Evolutionary conservation across 179 eudicot species (phyloP).

Genomic region (Camellia oleifera): DNA sequence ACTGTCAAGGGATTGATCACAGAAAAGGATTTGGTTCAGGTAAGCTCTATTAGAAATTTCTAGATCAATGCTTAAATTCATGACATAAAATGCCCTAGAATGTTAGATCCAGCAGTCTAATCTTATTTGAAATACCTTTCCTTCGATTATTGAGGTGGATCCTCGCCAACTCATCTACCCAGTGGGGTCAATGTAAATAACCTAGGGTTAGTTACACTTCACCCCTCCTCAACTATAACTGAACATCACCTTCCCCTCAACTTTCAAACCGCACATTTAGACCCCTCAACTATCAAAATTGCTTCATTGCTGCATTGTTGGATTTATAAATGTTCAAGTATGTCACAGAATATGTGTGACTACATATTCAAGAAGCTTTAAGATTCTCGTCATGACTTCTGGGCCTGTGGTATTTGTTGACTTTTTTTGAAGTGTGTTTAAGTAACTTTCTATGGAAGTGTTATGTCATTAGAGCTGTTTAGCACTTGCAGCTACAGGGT

Average conservation of each 20-base stretch:
- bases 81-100: neutral
- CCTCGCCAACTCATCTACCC: neutral
- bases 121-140: neutral
- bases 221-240: neutral
- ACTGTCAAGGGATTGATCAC: slow-evolving; percentile 85
- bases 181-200: neutral
- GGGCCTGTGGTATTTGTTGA: neutral
- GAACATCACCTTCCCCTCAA: neutral
- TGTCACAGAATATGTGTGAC: neutral
- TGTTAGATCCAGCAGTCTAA: neutral
- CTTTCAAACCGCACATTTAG: too few species aligned
- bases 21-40: slow-evolving; percentile 94
- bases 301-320: too few species aligned
- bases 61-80: neutral
- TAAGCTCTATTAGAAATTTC: slow-evolving; percentile 20
- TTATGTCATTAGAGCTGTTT: too few species aligned
- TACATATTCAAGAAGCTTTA: neutral
- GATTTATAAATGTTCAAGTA: too few species aligned
- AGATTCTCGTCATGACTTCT: neutral
- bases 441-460: too few species aligned
- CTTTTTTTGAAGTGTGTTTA: neutral
- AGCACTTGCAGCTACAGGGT: neutral
- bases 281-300: too few species aligned
- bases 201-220: too few species aligned
- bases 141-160: neutral